A percentile compares a stretch with the other conserved stretches of the same genome.
Evolutionary conservation across 371 early-diverging fungal species (phyloP).

Genomic region (Lichtheimia ornata): DNA sequence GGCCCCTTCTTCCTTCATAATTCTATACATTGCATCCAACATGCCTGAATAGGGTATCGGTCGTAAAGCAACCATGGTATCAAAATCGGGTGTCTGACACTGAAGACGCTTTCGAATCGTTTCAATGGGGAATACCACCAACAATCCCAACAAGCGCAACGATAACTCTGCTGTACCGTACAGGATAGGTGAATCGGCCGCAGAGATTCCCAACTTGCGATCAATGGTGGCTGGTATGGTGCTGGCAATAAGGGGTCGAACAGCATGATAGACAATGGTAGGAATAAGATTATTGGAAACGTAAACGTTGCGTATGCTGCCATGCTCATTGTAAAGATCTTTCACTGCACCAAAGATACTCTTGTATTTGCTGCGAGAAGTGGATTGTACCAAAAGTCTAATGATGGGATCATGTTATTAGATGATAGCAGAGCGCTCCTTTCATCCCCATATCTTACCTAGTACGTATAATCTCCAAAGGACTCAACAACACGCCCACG

Average conservation of each 20-base stretch:
- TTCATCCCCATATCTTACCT: constrained; percentile 35
- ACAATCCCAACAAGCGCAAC: constrained; percentile 68
- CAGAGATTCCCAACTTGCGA: constrained; percentile 65
- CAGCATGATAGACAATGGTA: constrained; percentile 75
- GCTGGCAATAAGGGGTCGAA: constrained; percentile 74
- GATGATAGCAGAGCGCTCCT: too few relatives aligned
- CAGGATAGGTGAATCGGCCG: constrained; percentile 65
- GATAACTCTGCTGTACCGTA: constrained; percentile 70
- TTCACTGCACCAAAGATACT: constrained; percentile 71
- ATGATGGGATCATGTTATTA: too few relatives aligned
- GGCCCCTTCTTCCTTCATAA: constrained; percentile 85
- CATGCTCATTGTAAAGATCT: constrained; percentile 80
- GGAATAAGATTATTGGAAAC: constrained; percentile 66
- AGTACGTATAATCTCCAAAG: constrained; percentile 78
- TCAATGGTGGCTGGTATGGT: constrained; percentile 74
- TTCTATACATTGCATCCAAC: constrained; percentile 74
- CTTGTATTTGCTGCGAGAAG: constrained; percentile 77
- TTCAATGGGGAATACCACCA: constrained; percentile 86
- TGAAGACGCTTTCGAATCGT: constrained; percentile 87
- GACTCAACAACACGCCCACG: constrained; percentile 74
- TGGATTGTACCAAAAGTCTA: constrained; percentile 64
- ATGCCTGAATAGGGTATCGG: constrained; percentile 87
- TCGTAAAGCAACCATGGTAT: constrained; percentile 72
- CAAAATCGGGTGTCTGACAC: constrained; percentile 75
- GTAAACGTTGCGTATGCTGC: constrained; percentile 73